Conservation (phyloP, 2,329 filamentous ascomycete species). For the Aspergillus tubingensis region DNA sequence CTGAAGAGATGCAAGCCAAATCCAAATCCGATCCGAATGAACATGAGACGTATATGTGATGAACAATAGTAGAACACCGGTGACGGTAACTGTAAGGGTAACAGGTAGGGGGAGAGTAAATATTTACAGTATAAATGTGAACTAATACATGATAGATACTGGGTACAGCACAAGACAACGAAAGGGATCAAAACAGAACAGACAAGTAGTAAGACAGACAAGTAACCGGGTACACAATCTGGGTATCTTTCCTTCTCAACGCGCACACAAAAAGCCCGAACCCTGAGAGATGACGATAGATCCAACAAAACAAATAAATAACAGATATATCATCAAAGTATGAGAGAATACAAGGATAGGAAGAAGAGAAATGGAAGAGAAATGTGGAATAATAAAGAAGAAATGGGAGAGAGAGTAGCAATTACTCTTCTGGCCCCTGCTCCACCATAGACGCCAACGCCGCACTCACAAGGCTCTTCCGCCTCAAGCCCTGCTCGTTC, state of each 20-base stretch:
- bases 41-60: neutral
- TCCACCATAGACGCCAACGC: constrained; percentile 41
- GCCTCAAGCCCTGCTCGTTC: constrained; percentile 38
- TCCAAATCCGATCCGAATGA: neutral
- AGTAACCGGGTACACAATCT: constrained; percentile 10
- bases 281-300: constrained; percentile 4
- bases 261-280: constrained; percentile 7
- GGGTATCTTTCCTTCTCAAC: constrained; percentile 17
- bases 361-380: neutral
- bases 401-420: neutral
- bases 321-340: constrained; percentile 3
- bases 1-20: neutral
- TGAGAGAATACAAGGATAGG: constrained; percentile 2
- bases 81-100: no score
- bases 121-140: neutral
- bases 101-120: neutral
- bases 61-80: neutral
- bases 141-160: neutral
- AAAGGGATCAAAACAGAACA: neutral
- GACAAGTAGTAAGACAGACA: neutral
- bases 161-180: no score
- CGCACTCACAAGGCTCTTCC: constrained; percentile 43
- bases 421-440: constrained; percentile 10
- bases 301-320: constrained; percentile 2
- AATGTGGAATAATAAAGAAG: neutral